Base-by-base conservation (phyloP, 108 stramenopile genomes). In the Conticribra weissflogii region DNA sequence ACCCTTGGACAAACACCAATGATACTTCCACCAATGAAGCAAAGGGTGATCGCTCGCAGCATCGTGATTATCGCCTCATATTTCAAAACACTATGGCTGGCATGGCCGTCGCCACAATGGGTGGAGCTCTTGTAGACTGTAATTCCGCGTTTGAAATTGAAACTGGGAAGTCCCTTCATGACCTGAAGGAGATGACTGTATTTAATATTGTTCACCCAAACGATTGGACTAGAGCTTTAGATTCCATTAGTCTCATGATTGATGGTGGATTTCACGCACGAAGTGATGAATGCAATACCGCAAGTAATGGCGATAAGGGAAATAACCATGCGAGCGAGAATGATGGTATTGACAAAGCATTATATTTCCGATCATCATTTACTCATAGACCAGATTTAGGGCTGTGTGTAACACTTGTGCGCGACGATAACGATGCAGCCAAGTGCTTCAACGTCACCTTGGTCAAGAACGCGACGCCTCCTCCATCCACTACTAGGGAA, bases 61-160 rank as follows among this genome's bases (percentile, higher is more conserved):
- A 8, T 19, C 48, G 70, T 18, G 68, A 69, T 30, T 76, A 76
- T 51, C 67, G 53, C 48, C 28, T 69, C 41, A 66, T 76, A 0
- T 76, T 76, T 25, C 69, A 76, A 23, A 69, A 68, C 33, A 32
- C 59, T n/a, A 61, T 69, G 59, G 74, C 60, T 23, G 74, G 68
- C n/a, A 76, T 76, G 72, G 55, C 54, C 30, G 61, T 79, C 5
- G 72, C 78, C 2, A 67, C 78, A 12, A 79, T 79, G 78, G 78
- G 78, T 23, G 78, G 78, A 14, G 46, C 66, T 21, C 73, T 79
- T 61, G 21, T 79, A 24, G 78, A 79, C 28, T 62, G 32, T 36
- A 61, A 60, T 29, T 21, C 59, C 54, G 51, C 73, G 9, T 68
- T 68, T 57, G 22, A 68, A 41, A 32, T 2, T 9, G 58, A 68